Base-by-base conservation (phyloP, 305 asterid species). In the Salvia sclarea region DNA sequence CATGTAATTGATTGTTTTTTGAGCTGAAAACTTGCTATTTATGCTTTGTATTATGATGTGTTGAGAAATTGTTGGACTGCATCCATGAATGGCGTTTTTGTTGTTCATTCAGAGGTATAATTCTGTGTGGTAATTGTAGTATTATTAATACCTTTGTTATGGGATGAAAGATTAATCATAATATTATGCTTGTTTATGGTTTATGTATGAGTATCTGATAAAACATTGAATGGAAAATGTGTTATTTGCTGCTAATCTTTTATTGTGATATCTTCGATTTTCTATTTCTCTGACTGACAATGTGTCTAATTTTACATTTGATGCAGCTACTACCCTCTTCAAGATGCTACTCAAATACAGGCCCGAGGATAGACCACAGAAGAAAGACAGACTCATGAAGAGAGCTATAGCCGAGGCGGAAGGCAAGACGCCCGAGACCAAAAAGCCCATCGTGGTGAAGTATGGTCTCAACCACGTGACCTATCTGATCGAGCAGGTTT, bases 391-490 rank as follows among this genome's bases (percentile, higher is more conserved):
- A 9, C 92, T 93, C 62, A 21, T 86, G 55, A 88, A 90, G 73
- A 88, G 97, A 71, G 97, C 98, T 70, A 93, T 86, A 61, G 93
- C 97, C 64, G 98, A 92, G 77, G 77, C 90, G 1, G 97, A 92
- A 47, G 98, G 98, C n/a, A 92, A 92, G 49, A 76, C 95, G 11
- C 80, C 93, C 0, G 95, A 92, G 14, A 12, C 69, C 5, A 92
- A 92, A 86, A 92, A 88, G 61, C 98, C 98, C 1, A 93, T 93
- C 20, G 85, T 90, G 13, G 97, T 93, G 38, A 90, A 93, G 63
- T 93, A 88, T 61, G 98, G 98, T 17, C 84, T 93, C 20, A 93
- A 90, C 81, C 98, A 93, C 54, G 87, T 90, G 30, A 90, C 97
- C 5, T 90, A 93, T n/a, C 89, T 93, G 52, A 83, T 93, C 21